Evolutionary conservation across 2,329 filamentous ascomycete genomes (phyloP).

Genomic region (Parafenestella ontariensis): DNA sequence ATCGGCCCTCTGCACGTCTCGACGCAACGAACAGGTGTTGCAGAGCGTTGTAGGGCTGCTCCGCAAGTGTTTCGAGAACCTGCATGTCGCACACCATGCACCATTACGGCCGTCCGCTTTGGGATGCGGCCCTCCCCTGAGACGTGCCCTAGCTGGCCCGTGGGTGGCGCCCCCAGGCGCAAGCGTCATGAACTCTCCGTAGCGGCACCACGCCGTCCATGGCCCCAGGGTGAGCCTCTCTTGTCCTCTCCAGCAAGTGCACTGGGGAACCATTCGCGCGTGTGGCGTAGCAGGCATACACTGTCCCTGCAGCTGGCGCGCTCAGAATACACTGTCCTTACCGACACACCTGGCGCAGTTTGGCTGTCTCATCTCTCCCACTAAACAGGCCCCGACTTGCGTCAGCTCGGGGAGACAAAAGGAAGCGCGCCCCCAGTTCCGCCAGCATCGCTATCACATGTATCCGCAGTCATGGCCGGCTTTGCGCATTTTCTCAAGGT

Average conservation of each 20-base stretch:
- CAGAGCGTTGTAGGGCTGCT: neutral
- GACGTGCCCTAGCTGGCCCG: slow-evolving; percentile 25
- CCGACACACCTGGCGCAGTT: neutral
- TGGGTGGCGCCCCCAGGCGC: slow-evolving; percentile 15
- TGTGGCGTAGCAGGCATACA: slow-evolving; percentile 6
- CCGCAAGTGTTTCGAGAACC: slow-evolving; percentile 14
- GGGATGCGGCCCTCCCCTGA: slow-evolving; percentile 34
- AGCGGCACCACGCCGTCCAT: no score
- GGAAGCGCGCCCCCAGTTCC: slow-evolving; percentile 4
- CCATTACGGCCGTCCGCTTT: slow-evolving; percentile 20
- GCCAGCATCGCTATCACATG: slow-evolving; percentile 10
- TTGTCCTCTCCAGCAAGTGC: neutral
- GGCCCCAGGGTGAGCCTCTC: neutral
- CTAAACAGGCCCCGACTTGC: neutral
- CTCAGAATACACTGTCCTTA: neutral
- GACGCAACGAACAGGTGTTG: neutral
- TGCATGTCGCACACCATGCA: slow-evolving; percentile 3
- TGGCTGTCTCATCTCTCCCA: slow-evolving; percentile 6
- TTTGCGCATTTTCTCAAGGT: slow-evolving; percentile 47
- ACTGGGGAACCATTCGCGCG: neutral
- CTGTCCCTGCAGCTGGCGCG: neutral
- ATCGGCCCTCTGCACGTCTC: neutral
- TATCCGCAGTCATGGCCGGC: slow-evolving; percentile 37
- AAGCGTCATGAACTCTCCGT: slow-evolving; percentile 3
- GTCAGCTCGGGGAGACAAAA: slow-evolving; percentile 5